Evolutionary conservation across 805 yeast genomes (phyloP).

Genomic region (Clavispora asparagi): DNA sequence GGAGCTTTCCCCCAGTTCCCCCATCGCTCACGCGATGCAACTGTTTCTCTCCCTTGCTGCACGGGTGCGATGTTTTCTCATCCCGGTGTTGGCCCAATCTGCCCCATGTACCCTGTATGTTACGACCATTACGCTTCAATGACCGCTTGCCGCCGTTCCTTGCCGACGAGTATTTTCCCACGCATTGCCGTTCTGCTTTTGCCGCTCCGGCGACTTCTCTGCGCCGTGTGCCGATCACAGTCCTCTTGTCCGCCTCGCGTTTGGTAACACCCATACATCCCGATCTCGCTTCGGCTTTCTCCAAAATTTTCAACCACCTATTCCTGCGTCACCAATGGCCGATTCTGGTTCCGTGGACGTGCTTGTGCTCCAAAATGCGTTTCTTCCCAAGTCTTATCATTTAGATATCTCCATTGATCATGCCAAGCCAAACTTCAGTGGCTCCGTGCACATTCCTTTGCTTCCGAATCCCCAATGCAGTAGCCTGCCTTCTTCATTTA

Average conservation of each 20-base stretch:
- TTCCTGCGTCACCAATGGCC: background rate
- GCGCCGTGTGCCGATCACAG: background rate
- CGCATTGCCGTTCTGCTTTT: background rate
- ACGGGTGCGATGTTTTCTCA: too few relatives aligned
- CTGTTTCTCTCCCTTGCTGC: too few relatives aligned
- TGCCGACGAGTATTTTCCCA: background rate
- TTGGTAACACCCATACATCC: background rate
- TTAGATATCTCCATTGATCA: constrained; percentile 37
- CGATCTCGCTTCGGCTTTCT: background rate
- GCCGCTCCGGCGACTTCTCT: background rate
- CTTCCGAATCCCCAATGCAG: constrained; percentile 13
- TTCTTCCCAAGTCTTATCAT: constrained; percentile 35
- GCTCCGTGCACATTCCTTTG: constrained; percentile 31
- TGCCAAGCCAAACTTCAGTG: constrained; percentile 43
- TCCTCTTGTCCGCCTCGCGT: background rate
- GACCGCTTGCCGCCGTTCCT: background rate
- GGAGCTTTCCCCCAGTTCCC: too few relatives aligned
- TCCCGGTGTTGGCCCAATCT: too few relatives aligned
- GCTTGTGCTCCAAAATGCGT: constrained; percentile 28
- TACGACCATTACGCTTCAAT: background rate
- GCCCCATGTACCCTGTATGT: background rate
- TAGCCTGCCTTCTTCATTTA: constrained; percentile 2
- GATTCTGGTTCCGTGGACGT: background rate
- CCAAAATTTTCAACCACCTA: background rate
- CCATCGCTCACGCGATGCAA: too few relatives aligned